Base-by-base conservation (phyloP, 495 filamentous ascomycete genomes). In the Aspergillus sclerotiicarbonarius region DNA sequence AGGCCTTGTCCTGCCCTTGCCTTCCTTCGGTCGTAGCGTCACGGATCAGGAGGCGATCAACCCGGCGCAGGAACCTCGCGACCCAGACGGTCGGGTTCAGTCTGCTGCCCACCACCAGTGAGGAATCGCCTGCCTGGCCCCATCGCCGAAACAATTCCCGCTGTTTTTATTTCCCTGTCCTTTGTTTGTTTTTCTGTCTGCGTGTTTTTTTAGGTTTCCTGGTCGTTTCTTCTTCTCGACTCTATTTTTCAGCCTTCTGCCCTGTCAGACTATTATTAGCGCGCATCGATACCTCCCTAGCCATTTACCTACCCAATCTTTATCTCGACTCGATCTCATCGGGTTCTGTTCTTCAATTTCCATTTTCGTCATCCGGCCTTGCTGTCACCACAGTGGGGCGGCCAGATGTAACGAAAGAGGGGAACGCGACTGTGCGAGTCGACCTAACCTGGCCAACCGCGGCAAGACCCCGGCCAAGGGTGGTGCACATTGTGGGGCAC, bases 61-160 rank as follows among this genome's bases (percentile, higher is more conserved):
- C 55, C 59, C 58, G 65, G 61, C 61, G 65, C 65, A 67, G 65
- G 65, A 67, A 64, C 65, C 56, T 63, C 56, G 37, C 60, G 61
- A 64, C 45, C 65, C 65, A 67, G 30, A 60, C 65, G 30, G 59
- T 67, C 65, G 65, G 65, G 65, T 62, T 60, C 64, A 54, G 58
- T 35, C 50, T 50, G 33, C 39, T 31, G 13, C 56, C 56, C 48
- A 32, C 41, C 25, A 25, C 25, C 25, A 25, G 25, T 25, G 25
- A 25, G 5, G 25, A 25, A 25, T 25, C 25, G 25, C 25, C 25
- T 25, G 25, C 25, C 25, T 25, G 25, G 25, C 2, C 25, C 25
- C 25, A 25, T 25, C 25, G 25, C 25, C 25, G 25, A 25, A 25
- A 5, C 25, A 25, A 25, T 25, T 25, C 25, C 25, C 25, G 25